Conservation (phyloP, 2,329 filamentous ascomycete genomes). For the Zymoseptoria tritici region DNA sequence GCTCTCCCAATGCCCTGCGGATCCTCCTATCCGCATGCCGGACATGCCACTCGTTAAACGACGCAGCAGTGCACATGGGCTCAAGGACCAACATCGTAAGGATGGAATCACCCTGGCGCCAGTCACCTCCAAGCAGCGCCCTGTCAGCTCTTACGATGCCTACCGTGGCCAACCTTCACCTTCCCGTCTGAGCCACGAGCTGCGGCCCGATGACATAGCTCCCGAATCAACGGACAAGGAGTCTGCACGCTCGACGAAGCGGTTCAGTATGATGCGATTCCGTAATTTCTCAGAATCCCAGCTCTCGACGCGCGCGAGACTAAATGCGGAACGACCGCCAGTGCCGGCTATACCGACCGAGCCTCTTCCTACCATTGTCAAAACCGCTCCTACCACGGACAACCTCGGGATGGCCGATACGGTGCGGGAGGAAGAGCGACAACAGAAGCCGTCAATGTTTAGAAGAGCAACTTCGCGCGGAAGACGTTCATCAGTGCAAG, state of each 20-base stretch:
- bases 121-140: constrained; percentile 2
- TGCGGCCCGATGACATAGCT: constrained; percentile 19
- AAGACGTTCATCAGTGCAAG: constrained; percentile 3
- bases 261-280: constrained; percentile 67
- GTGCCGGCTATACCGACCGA: constrained; percentile 35
- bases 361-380: constrained; percentile 65
- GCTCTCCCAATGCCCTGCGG: not conserved
- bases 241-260: constrained; percentile 30
- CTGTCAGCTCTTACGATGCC: constrained; percentile 12
- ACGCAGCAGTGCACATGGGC: not conserved
- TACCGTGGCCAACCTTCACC: constrained; percentile 6
- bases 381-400: constrained; percentile 72
- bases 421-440: constrained; percentile 5
- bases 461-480: constrained; percentile 19
- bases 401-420: constrained; percentile 3
- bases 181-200: constrained; percentile 22
- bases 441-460: constrained; percentile 19
- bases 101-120: not conserved
- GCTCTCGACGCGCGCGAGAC: constrained; percentile 61
- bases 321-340: constrained; percentile 45
- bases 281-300: constrained; percentile 92
- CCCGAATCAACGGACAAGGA: constrained; percentile 7
- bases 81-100: not conserved
- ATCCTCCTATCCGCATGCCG: not conserved
- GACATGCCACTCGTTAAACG: not conserved